Evolutionary conservation across 2,329 filamentous ascomycete species (phyloP).

Genomic region (Thielaviopsis punctulata): DNA sequence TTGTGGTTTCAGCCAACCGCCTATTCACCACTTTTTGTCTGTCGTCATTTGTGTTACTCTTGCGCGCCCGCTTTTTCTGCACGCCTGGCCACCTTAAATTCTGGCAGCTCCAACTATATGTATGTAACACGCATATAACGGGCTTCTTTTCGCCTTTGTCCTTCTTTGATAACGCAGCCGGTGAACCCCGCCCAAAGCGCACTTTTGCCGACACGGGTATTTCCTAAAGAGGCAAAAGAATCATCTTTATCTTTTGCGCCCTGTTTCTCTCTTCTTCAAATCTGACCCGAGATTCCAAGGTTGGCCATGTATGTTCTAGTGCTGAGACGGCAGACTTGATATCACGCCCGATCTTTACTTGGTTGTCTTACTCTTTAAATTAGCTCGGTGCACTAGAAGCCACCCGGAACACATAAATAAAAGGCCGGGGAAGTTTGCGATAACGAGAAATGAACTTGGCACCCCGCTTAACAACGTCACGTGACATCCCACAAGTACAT

Average conservation of each 20-base stretch:
- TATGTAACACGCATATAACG: not conserved
- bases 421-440: too few relatives aligned
- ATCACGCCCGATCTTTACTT: not conserved
- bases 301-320: not conserved
- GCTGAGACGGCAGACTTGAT: not conserved
- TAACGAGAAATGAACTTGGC: too few relatives aligned
- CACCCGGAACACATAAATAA: too few relatives aligned
- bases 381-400: not conserved
- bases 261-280: too few relatives aligned
- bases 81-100: not conserved
- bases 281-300: not conserved
- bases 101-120: not conserved
- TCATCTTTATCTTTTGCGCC: not conserved
- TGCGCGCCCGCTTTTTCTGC: not conserved
- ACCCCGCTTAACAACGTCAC: too few relatives aligned
- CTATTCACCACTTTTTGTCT: not conserved
- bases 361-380: not conserved
- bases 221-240: not conserved
- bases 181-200: not conserved
- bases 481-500: too few relatives aligned
- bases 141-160: not conserved
- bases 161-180: not conserved
- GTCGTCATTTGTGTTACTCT: not conserved
- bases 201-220: not conserved
- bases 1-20: not conserved